phyloP scores from a whole-genome alignment of 2,329 filamentous ascomycete species.

The Macrophomina phaseolina region DNA sequence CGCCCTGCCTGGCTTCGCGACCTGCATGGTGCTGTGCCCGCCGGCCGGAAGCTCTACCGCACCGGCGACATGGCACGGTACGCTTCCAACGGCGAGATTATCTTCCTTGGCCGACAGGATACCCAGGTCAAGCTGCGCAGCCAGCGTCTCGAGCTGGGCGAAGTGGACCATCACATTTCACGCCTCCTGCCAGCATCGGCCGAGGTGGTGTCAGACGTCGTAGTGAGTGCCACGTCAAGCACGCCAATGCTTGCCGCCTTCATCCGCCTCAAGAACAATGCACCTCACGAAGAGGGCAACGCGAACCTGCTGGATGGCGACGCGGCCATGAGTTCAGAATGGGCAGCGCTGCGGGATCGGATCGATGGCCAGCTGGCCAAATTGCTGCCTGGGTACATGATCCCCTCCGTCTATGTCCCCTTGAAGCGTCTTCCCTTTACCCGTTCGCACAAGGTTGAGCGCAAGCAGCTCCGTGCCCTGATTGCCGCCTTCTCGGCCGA shows the following conservation, averaged over 20 bases:
- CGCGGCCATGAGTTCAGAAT: background rate
- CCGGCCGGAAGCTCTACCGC: slow-evolving; percentile 29
- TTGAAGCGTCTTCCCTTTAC: slow-evolving; percentile 51
- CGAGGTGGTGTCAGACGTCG: background rate
- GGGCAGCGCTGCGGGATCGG: background rate
- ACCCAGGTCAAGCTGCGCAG: slow-evolving; percentile 22
- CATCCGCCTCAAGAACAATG: slow-evolving; percentile 29
- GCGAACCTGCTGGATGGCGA: slow-evolving; percentile 44
- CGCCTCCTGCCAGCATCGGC: background rate
- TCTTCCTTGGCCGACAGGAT: slow-evolving; percentile 44
- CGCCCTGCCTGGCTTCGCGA: slow-evolving; percentile 7
- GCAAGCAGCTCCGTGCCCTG: slow-evolving; percentile 33
- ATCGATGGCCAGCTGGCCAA: slow-evolving; percentile 18
- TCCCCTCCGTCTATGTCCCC: slow-evolving; percentile 51
- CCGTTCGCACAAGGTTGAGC: slow-evolving; percentile 50
- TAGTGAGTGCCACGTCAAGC: background rate
- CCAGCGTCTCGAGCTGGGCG: slow-evolving; percentile 6
- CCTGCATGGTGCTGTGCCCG: background rate
- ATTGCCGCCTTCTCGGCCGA: slow-evolving; percentile 29
- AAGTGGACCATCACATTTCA: slow-evolving; percentile 41
- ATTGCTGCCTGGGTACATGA: slow-evolving; percentile 43
- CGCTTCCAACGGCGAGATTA: slow-evolving; percentile 40
- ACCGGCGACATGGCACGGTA: slow-evolving; percentile 30
- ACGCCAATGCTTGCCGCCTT: slow-evolving; percentile 32
- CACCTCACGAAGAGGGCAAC: slow-evolving; percentile 47